Percentiles rank a stretch among this genome's conserved stretches.
Evolutionary conservation across 1,284 basidiomycete genomes (phyloP).

Genomic region (Leccinum angustisporum): DNA sequence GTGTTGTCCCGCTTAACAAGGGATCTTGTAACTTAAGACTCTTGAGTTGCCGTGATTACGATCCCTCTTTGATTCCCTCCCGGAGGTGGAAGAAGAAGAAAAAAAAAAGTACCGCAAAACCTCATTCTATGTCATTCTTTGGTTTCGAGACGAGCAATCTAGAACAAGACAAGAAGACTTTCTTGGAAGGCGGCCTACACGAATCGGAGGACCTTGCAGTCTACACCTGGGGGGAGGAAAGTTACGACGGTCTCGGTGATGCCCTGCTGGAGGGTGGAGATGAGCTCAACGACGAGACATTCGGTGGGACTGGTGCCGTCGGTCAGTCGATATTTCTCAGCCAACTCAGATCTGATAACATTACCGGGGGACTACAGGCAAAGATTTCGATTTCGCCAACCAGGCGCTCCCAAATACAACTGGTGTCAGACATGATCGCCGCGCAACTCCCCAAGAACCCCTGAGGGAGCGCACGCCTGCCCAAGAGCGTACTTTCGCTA

Average conservation of each 20-base stretch:
- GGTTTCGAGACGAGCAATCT: slow-evolving; percentile 67
- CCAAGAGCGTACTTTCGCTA: slow-evolving; percentile 23
- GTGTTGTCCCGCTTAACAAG: slow-evolving; percentile 5
- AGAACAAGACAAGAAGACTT: slow-evolving; percentile 59
- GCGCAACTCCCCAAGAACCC: slow-evolving; percentile 22
- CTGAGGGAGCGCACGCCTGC: slow-evolving; percentile 31
- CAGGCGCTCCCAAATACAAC: slow-evolving; percentile 38
- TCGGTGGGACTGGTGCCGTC: slow-evolving; percentile 69
- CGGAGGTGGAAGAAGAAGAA: slow-evolving; percentile 17
- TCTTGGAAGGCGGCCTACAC: slow-evolving; percentile 49
- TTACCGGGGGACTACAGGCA: slow-evolving; percentile 51
- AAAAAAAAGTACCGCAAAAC: slow-evolving; percentile 11
- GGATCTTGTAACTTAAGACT: too few relatives aligned
- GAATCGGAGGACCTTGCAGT: slow-evolving; percentile 79
- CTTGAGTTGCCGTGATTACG: slow-evolving; percentile 1
- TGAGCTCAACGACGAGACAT: slow-evolving; percentile 95
- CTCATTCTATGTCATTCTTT: slow-evolving; percentile 72
- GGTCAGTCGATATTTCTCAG: slow-evolving; percentile 68
- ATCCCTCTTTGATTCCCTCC: slow-evolving; percentile 11
- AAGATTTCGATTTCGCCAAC: slow-evolving; percentile 88
- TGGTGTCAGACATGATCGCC: slow-evolving; percentile 16
- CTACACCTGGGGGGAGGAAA: slow-evolving; percentile 88
- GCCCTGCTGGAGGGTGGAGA: slow-evolving; percentile 86
- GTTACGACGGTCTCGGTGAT: slow-evolving; percentile 88
- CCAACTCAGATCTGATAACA: slow-evolving; percentile 19